Evolutionary conservation across 805 yeast genomes (phyloP), one percentile per base, ranked within the genome.

Genomic region (Myxozyma monticola): DNA sequence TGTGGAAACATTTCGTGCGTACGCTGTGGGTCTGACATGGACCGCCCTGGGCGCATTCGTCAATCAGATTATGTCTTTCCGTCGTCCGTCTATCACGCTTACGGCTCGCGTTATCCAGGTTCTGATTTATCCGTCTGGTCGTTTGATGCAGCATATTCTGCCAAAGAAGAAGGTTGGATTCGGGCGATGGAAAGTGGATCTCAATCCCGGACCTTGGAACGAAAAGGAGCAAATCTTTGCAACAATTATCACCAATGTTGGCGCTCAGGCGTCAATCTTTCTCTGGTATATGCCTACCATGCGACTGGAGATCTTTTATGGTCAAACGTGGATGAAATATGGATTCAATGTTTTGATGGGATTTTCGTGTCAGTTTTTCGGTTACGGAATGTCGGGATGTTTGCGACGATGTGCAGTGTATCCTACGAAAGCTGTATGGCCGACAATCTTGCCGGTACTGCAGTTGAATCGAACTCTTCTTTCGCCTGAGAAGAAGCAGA

Each of bases 21-120:
- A 79, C 73, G 65, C 72, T 4, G 66, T 81, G 21, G 80, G 80
- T 0, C 48, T 78, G 1, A 57, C 78, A 36, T 75, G 82, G 76
- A 74, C 79, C 2, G 66, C 81, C 9, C 64, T 81, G 40, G 84
- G 85, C 40, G 74, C 81, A 40, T 83, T 76, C 45, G 71, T 80
- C 63, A 83, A 83, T 63, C 69, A 79, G 49, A 73, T 82, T 56
- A 81, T 83, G 60, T 72, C 80, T 22, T 67, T 81, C 61, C 83
- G 82, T 63, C 65, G 73, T 37, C 88, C 88, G 1, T 63, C 77
- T 0, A 71, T 81, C 51, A 62, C 71, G 48, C 83, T 83, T 41
- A 74, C 80, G 26, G 78, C 84, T 35, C 74, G 84, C 50, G 72
- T 80, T 49, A 79, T 86, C 1, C 83, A 79, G 73, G 88, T 89